Conservation (phyloP, 1,139 yeast species). For the Protomyces inouyei region DNA sequence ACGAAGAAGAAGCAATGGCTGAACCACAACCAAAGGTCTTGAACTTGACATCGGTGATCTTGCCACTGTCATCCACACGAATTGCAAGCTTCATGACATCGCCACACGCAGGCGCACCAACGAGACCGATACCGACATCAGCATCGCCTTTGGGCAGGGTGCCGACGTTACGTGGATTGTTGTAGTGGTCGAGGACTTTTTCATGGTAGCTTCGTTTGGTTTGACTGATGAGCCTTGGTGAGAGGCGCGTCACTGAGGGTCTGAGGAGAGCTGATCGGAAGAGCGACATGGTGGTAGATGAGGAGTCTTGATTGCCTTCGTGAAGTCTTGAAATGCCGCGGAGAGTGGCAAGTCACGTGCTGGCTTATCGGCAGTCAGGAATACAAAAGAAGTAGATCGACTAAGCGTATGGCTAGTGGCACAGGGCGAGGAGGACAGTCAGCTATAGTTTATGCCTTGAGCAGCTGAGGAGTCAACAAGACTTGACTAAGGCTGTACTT, state of each 20-base stretch:
- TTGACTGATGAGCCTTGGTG: background rate
- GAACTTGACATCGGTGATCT: conserved; percentile 90
- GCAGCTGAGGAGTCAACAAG: background rate
- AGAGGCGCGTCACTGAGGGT: background rate
- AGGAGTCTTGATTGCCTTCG: background rate
- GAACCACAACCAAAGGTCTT: conserved; percentile 98
- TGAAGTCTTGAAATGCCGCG: too few species aligned
- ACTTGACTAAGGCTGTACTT: background rate
- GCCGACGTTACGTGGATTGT: conserved; percentile 95
- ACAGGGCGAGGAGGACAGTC: too few species aligned
- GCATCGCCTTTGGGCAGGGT: conserved; percentile 69
- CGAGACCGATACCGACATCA: conserved; percentile 95
- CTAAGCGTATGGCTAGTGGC: too few species aligned
- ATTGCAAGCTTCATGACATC: conserved; percentile 98
- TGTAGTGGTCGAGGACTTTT: conserved; percentile 72
- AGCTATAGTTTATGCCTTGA: background rate
- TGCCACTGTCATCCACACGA: conserved; percentile 84
- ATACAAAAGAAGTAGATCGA: too few species aligned
- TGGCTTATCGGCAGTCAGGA: background rate
- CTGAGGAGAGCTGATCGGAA: background rate
- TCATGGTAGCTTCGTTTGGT: conserved; percentile 22
- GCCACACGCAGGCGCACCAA: conserved; percentile 98
- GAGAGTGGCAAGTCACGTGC: background rate
- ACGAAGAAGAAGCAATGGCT: conserved; percentile 93
- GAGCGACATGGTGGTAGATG: background rate